Conservation (phyloP, 1,139 yeast species). For the Saccharomycopsis phalli region DNA sequence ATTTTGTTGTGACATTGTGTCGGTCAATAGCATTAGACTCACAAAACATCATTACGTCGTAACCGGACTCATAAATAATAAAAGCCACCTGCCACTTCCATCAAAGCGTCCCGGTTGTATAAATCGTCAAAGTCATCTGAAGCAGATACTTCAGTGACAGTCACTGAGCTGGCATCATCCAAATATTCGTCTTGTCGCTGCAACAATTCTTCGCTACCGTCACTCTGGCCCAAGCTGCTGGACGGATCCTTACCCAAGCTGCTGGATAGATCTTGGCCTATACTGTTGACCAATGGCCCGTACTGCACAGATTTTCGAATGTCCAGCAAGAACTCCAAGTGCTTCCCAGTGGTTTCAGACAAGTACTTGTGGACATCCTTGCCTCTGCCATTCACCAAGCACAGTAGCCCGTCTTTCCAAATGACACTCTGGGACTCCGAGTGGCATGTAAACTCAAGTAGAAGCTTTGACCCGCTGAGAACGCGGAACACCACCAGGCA, state of each 20-base stretch:
- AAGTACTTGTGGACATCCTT: not conserved
- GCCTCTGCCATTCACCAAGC: too few relatives aligned
- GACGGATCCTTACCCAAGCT: not conserved
- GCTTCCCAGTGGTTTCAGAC: not conserved
- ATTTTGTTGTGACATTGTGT: too few relatives aligned
- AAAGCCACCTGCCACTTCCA: not conserved
- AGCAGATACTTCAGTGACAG: conserved; percentile 1
- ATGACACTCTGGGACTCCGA: conserved; percentile 1
- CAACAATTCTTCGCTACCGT: not conserved
- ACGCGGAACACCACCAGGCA: not conserved
- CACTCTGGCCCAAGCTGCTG: not conserved
- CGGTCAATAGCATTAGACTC: too few relatives aligned
- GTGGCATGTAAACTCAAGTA: conserved; percentile 1
- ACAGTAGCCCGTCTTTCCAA: conserved; percentile 7
- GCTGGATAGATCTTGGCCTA: not conserved
- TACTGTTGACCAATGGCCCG: conserved; percentile 2
- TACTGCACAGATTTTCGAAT: conserved; percentile 7
- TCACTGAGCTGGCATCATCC: not conserved
- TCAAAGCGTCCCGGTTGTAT: not conserved
- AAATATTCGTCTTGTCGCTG: too few relatives aligned
- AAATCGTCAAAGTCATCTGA: not conserved
- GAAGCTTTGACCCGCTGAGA: not conserved
- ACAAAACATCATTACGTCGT: too few relatives aligned
- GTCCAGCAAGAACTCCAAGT: conserved; percentile 1
- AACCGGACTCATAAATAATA: too few relatives aligned